phyloP scores from a whole-genome alignment of 139 green algal genomes.

The Yamagishiella unicocca region DNA sequence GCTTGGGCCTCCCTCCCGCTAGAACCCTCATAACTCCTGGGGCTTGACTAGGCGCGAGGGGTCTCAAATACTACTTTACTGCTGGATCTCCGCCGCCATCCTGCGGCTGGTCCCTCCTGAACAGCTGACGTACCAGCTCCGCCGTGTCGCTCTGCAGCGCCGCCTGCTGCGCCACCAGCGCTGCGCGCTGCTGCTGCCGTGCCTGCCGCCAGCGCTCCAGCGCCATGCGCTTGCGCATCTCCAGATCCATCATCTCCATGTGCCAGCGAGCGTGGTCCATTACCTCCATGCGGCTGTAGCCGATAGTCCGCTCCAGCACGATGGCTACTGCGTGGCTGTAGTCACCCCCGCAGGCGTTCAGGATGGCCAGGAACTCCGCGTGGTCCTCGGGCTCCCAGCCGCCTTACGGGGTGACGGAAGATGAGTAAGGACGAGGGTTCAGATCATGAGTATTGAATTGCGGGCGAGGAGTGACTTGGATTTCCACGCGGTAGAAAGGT shows the following conservation, averaged over 20 bases:
- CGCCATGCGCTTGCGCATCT: slow-evolving; percentile 45
- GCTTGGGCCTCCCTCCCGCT: no score
- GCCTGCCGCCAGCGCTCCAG: slow-evolving; percentile 42
- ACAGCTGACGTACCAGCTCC: neutral
- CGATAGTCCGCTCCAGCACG: slow-evolving; percentile 39
- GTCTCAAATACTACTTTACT: no score
- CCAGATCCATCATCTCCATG: slow-evolving; percentile 54
- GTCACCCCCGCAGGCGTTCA: slow-evolving; percentile 50
- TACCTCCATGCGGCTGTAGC: slow-evolving; percentile 43
- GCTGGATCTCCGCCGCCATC: no score
- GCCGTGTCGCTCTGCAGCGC: slow-evolving; percentile 34
- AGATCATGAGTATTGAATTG: no score
- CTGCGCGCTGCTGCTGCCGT: slow-evolving; percentile 8
- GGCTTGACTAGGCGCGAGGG: no score
- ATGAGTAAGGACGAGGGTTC: no score
- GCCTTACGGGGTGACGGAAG: slow-evolving; percentile 1
- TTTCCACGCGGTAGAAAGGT: no score
- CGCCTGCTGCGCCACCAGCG: slow-evolving; percentile 23
- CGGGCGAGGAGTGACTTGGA: no score
- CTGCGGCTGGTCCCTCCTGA: no score
- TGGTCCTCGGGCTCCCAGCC: slow-evolving; percentile 56
- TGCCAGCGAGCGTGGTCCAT: slow-evolving; percentile 51
- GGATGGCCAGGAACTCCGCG: slow-evolving; percentile 50
- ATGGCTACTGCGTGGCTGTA: slow-evolving; percentile 50
- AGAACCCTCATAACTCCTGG: no score